Evolutionary conservation across 192 early-diverging fungal genomes (phyloP), one percentile per base, ranked within the genome.

Genomic region (Powellomyces hirtus): DNA sequence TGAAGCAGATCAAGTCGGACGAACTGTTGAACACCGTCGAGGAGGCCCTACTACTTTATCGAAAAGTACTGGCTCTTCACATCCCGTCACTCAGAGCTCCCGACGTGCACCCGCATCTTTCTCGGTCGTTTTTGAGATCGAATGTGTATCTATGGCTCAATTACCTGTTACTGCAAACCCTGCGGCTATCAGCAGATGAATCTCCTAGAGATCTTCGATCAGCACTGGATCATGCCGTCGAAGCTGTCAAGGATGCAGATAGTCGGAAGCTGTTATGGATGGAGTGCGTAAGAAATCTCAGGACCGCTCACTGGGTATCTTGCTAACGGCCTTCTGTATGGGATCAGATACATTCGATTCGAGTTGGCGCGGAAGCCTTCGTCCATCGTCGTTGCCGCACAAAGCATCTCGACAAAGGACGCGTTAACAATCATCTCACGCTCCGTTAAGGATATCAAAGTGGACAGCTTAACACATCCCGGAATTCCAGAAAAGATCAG

Each of bases 131-230:
- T 20, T 27, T 55, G 31, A 46, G 20, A 20, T 26, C 30, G 5
- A 53, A 71, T 38, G 40, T 37, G 30, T 71, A 38, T 35, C 30
- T 71, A 31, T 71, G 69, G 69, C 34, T 71, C 22, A 62, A 71
- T 36, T 71, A 71, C 37, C 38, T 71, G 30, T 38, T 71, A n/a
- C 33, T 71, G 30, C 50, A 16, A 36, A 40, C 22, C n/a, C 14
- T 71, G 29, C 45, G 58, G 5, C 7, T 20, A 1, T 49, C 57
- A 24, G 22, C 16, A 10, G 33, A 53, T 18, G 69, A 71, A 5
- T 24, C 33, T 8, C 16, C 38, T 10, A 27, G 22, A n/a, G 51
- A 63, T 34, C 51, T 63, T 36, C n/a, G 6, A 7, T 3, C 11
- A 13, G 37, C 30, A 7, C 35, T 53, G 22, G 64, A 66, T 14